A percentile compares a stretch with the other conserved stretches of the same genome.
Evolutionary conservation across 805 yeast genomes (phyloP).

Genomic region (Pichia paraexigua): DNA sequence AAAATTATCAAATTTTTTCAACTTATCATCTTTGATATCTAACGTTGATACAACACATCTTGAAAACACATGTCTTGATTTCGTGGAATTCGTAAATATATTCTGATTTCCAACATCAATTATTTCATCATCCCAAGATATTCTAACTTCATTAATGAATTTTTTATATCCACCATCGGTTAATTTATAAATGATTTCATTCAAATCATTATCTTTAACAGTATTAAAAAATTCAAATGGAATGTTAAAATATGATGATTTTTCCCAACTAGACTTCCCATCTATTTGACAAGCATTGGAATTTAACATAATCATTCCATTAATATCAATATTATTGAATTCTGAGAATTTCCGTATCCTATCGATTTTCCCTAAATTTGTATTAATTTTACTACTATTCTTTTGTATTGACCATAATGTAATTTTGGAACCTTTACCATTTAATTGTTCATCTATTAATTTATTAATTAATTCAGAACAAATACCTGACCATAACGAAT

Average conservation of each 20-base stretch:
- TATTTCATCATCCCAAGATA: conserved; percentile 1
- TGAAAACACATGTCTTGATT: conserved; percentile 22
- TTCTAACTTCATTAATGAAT: neutral
- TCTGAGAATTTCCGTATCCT: conserved; percentile 6
- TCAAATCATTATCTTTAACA: neutral
- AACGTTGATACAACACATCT: conserved; percentile 21
- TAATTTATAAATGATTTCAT: conserved; percentile 1
- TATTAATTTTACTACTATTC: neutral
- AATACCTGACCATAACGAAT: conserved; percentile 82
- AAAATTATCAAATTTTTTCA: conserved; percentile 5
- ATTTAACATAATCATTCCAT: neutral
- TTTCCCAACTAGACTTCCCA: conserved; percentile 35
- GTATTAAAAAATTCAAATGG: conserved; percentile 38
- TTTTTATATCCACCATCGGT: conserved; percentile 5
- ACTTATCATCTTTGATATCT: neutral
- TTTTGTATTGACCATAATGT: conserved; percentile 9
- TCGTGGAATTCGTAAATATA: neutral
- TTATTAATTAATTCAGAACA: conserved; percentile 37
- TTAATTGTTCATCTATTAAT: conserved; percentile 11
- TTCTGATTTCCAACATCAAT: neutral
- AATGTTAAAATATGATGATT: conserved; percentile 30
- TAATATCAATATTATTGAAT: neutral
- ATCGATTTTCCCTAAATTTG: neutral
- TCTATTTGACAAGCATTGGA: neutral
- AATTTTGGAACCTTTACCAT: conserved; percentile 7